Percentiles rank a stretch among this genome's conserved stretches.
Evolutionary conservation across 352 stramenopile species (phyloP).

Genomic region (Pythium coloratum): DNA sequence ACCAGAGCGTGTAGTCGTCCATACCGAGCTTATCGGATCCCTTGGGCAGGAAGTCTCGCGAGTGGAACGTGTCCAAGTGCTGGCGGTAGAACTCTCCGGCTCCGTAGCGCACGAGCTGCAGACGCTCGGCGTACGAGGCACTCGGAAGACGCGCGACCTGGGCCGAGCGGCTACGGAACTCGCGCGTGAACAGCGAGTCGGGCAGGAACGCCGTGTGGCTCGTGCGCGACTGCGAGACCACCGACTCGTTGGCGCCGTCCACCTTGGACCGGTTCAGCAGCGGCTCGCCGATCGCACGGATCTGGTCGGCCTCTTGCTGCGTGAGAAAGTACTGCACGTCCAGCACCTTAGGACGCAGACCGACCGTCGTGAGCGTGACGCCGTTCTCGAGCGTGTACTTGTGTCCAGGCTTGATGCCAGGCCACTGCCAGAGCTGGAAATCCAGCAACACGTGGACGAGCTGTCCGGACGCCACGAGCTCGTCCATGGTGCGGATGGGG

Average conservation of each 20-base stretch:
- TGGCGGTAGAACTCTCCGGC: conserved; percentile 83
- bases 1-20: conserved; percentile 71
- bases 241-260: conserved; percentile 59
- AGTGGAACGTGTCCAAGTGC: conserved; percentile 84
- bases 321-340: conserved; percentile 73
- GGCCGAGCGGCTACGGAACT: conserved; percentile 68
- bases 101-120: conserved; percentile 79
- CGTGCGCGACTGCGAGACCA: conserved; percentile 65
- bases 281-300: conserved; percentile 53
- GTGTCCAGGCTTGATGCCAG: conserved; percentile 74
- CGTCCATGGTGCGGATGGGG: conserved; percentile 46
- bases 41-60: conserved; percentile 67
- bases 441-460: conserved; percentile 80
- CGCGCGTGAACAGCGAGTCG: conserved; percentile 63
- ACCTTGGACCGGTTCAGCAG: conserved; percentile 69
- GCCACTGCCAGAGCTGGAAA: conserved; percentile 83
- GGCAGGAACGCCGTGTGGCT: conserved; percentile 82
- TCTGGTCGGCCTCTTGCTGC: conserved; percentile 50
- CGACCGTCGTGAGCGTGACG: conserved; percentile 69
- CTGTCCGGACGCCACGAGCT: conserved; percentile 48
- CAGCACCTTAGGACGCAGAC: conserved; percentile 69
- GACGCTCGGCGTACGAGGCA: conserved; percentile 59
- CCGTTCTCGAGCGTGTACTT: conserved; percentile 72
- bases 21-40: conserved; percentile 33
- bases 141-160: conserved; percentile 66